Percentiles rank a stretch among this genome's conserved stretches.
Conservation (phyloP, 2,329 filamentous ascomycete species). For the Aspergillus sojae region DNA sequence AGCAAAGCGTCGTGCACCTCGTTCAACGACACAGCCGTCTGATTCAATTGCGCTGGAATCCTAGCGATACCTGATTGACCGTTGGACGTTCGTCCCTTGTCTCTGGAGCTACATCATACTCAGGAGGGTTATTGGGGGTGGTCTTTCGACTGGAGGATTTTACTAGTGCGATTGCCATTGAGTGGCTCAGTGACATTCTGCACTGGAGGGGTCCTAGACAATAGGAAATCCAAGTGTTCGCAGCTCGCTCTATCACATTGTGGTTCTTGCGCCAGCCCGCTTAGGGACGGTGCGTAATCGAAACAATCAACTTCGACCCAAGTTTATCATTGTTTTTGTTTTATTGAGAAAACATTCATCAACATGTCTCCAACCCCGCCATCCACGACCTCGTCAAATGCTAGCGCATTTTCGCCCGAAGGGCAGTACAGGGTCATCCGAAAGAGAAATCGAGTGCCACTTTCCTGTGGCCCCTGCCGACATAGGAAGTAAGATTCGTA, state of each 20-base stretch:
- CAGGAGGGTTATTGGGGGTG: slow-evolving; percentile 9
- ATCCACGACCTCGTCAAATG: slow-evolving; percentile 71
- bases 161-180: neutral
- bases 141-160: slow-evolving; percentile 1
- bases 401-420: slow-evolving; percentile 77
- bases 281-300: neutral
- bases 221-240: neutral
- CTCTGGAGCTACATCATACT: slow-evolving; percentile 7
- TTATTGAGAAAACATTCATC: neutral
- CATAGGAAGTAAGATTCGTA: slow-evolving; percentile 74
- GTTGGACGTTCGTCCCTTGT: neutral
- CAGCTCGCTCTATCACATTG: neutral
- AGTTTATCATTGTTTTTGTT: neutral
- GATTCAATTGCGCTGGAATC: neutral
- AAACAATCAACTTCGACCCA: neutral
- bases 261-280: neutral
- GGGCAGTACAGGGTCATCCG: slow-evolving; percentile 84
- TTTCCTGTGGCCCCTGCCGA: slow-evolving; percentile 89
- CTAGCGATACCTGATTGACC: neutral
- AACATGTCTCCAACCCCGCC: slow-evolving; percentile 45
- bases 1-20: neutral
- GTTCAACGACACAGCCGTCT: neutral
- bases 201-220: neutral
- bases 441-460: slow-evolving; percentile 86
- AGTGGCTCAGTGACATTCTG: neutral